Evolutionary conservation across 1,139 yeast species (phyloP), one percentile per base, ranked within the genome.

Genomic region (Debaryomyces fabryi): DNA sequence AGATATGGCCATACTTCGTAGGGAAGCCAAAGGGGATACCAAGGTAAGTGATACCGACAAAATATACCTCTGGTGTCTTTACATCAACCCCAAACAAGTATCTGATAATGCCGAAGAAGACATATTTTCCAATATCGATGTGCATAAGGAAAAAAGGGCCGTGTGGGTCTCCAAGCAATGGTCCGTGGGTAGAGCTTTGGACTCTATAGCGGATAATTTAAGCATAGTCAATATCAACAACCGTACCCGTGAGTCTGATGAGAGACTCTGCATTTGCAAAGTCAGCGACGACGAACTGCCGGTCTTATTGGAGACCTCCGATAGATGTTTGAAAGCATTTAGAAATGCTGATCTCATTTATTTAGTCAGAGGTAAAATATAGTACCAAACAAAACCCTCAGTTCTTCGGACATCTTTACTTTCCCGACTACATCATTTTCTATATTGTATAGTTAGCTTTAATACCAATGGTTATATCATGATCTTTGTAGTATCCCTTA

Each of bases 111-210:
- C 63, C 10, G 61, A 59, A 34, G 25, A 24, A 10, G 49, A 46
- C 24, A 34, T 34, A 15, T 54, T 68, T 25, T 50, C 51, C 25
- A 54, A 59, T 4, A 60, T 72, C 9, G 64, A 71, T 49, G 58
- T 65, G 6, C 66, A 63, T 6, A 60, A 58, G 18, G 69, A 65
- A 24, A 56, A 65, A 18, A 63, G 56, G 33, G 77, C 84, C 0
- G 60, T 86, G 13, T 87, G 63, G 58, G 76, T 86, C 13, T 81
- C 82, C 34, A 79, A 80, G 54, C 71, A 76, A 29, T 86, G 93
- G 89, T 85, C 89, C 0, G 76, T 88, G 6, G 98, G 98, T 0
- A 74, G 88, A 53, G 85, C 86, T 2, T 67, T 90, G 42, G 98
- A 92, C 63, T 76, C 78, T 36, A 76, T 87, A 10, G 83, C 92